Percentiles rank a stretch among this genome's conserved stretches.
Conservation (phyloP, 1,284 basidiomycete genomes). For the Apiotrichum sp. region DNA sequence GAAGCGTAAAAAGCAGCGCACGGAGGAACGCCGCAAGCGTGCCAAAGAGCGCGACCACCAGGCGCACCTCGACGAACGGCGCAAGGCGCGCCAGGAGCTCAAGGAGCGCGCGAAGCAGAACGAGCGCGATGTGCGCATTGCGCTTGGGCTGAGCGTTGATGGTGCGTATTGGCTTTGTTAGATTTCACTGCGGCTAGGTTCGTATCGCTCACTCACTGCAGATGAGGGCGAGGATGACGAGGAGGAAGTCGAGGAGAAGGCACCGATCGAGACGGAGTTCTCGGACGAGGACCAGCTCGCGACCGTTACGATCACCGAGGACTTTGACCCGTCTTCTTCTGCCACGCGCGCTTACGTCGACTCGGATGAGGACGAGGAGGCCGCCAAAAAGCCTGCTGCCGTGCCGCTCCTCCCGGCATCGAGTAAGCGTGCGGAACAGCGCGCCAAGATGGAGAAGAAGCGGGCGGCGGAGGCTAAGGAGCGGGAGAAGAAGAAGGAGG, state of each 20-base stretch:
- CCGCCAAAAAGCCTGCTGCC: constrained; percentile 5
- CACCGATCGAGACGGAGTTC: constrained; percentile 35
- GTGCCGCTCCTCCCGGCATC: constrained; percentile 38
- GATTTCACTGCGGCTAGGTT: constrained; percentile 9
- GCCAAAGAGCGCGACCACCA: constrained; percentile 44
- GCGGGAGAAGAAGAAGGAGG: constrained; percentile 20
- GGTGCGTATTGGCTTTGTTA: constrained; percentile 17
- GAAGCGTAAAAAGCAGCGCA: constrained; percentile 48
- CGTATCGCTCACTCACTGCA: background rate
- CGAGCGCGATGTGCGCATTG: constrained; percentile 37
- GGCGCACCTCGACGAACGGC: constrained; percentile 41
- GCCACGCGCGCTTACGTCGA: background rate
- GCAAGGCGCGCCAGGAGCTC: constrained; percentile 41
- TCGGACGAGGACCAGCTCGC: constrained; percentile 46
- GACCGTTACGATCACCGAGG: constrained; percentile 46
- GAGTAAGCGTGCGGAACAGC: constrained; percentile 31
- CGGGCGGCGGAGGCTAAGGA: constrained; percentile 21
- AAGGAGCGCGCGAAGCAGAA: constrained; percentile 41
- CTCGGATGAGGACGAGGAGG: constrained; percentile 2
- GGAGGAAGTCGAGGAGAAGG: constrained; percentile 13
- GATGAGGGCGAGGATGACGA: constrained; percentile 9
- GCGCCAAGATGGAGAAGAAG: constrained; percentile 20
- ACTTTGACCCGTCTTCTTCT: constrained; percentile 37
- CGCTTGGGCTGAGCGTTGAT: constrained; percentile 40
- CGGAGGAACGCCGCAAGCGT: constrained; percentile 37